Evolutionary conservation across 345 rosid genomes (phyloP), one percentile per base, ranked within the genome.

Genomic region (Syzygium oleosum): DNA sequence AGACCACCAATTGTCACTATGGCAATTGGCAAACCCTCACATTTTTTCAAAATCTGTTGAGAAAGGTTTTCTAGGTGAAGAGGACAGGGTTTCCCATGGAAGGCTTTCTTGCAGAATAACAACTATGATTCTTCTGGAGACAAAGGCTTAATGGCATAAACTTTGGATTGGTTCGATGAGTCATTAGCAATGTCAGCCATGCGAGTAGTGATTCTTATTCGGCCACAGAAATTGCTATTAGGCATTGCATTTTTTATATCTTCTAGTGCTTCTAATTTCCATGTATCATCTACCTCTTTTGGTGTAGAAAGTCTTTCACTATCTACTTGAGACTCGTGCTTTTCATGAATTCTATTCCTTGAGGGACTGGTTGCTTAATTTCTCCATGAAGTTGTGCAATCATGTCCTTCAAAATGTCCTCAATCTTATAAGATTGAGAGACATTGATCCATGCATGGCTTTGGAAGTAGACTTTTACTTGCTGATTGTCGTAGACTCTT

Each of bases 81-180:
- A 61, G 9, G 68, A 61, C 2, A 61, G 34, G 16, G 4, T 5
- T 61, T 1, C 68, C 68, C 17, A 5, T 3, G 15, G 68, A 61
- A 61, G 34, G 17, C 34, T 27, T n/a, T 61, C 9, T 61, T 61
- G 34, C 16, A 27, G 34, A 61, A 61, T 12, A 61, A 61, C 17
- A 2, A 4, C 17, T 17, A n/a, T 61, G 17, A 61, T 1, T 61
- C 68, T 1, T 61, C 0, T 5, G 2, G 2, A 61, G 68, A 61
- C 3, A 61, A 2, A 1, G 8, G 17, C 68, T n/a, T 12, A 12
- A 0, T 1, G 3, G 0, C 0, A 25, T 59, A 12, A 59, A 59
- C 15, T 12, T 59, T 59, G 5, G 31, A 27, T 59, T 12, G 1
- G 31, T 5, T 25, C n/a, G n/a, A n/a, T n/a, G n/a, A 68, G 79